Evolutionary conservation across 805 yeast species (phyloP), one percentile per base, ranked within the genome.

Genomic region (Debaryomyces prosopidis): DNA sequence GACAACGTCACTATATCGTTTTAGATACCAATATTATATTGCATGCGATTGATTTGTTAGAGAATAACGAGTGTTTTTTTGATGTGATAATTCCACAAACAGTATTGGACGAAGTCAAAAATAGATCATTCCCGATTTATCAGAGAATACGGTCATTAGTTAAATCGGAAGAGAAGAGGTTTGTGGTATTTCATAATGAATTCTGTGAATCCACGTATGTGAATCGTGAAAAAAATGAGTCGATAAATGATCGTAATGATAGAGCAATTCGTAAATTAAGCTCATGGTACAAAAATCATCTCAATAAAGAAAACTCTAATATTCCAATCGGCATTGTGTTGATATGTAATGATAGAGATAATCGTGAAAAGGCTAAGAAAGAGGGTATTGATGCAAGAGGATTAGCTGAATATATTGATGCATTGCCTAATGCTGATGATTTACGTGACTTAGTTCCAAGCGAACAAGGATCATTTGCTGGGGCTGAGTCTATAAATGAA

Each of bases 61-160:
- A 94, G 64, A 84, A 82, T 56, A 75, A 75, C 16, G 76, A 79
- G 26, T 85, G 87, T 43, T 88, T 94, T 59, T 85, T 77, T 58
- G 98, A 94, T 66, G 96, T 91, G 14, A 85, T 94, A 45, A 71
- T 94, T n/a, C 96, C 98, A 1, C 99, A 94, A 63, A 87, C 96
- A 5, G 97, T 89, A 2, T 72, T 94, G 30, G 97, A 95, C 54
- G 98, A 94, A 65, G 96, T 92, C 8, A 81, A 89, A 52, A 89
- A 89, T 61, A 76, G 85, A 58, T 88, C 96, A 41, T 81, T 84
- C 58, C 96, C 99, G 3, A 84, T 92, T 15, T 94, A 91, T 63
- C 82, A 87, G 57, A 77, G 99, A 60, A 66, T 92, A 39, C 77
- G 97, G 57, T 79, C 87, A 2, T 69, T 94, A 15, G 82, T 88